These are phyloP conservation scores for Halophytophthora polymorphica DNA, from an alignment of 352 stramenopile genomes.

Conservation along the genomic window DNA sequence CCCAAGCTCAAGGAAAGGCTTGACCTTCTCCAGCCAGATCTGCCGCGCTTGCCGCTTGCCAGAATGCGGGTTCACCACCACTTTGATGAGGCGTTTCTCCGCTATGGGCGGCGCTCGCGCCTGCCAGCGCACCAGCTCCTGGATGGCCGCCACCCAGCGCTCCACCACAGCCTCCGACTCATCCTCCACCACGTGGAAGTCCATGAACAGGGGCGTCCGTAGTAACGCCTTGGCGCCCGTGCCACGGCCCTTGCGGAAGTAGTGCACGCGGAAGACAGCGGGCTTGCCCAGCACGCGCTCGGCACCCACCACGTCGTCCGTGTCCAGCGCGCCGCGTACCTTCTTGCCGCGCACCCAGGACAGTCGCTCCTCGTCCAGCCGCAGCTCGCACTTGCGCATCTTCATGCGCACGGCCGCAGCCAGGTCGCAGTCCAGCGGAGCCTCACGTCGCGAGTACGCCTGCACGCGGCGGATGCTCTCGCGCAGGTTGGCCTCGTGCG, in stretches of 20 bases:
- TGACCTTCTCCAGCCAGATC: conserved; percentile 74
- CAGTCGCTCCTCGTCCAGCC: conserved; percentile 61
- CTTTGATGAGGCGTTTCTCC: conserved; percentile 73
- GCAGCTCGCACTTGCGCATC: conserved; percentile 49
- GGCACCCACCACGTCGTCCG: conserved; percentile 76
- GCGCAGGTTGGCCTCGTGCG: conserved; percentile 51
- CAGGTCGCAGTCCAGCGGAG: conserved; percentile 64
- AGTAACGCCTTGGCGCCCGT: conserved; percentile 56
- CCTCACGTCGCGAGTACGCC: conserved; percentile 74
- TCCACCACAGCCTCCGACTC: conserved; percentile 31
- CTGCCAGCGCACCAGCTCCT: conserved; percentile 82
- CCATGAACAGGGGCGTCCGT: conserved; percentile 42
- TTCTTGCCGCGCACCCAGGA: conserved; percentile 53
- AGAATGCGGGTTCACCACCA: conserved; percentile 82
- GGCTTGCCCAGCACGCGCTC: conserved; percentile 31
- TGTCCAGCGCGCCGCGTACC: conserved; percentile 46
- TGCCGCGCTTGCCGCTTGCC: conserved; percentile 54
- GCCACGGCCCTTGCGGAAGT: conserved; percentile 66
- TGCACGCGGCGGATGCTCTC: conserved; percentile 82
- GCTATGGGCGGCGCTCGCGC: conserved; percentile 60
- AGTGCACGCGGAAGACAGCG: conserved; percentile 62
- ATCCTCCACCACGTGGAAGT: conserved; percentile 46
- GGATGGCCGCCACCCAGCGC: conserved; percentile 62
- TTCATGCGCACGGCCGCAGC: conserved; percentile 36
- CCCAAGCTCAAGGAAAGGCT: conserved; percentile 73